Percentiles rank a stretch among this genome's conserved stretches.
Conservation (phyloP, 1,284 basidiomycete genomes). For the Nidula niveotomentosa region DNA sequence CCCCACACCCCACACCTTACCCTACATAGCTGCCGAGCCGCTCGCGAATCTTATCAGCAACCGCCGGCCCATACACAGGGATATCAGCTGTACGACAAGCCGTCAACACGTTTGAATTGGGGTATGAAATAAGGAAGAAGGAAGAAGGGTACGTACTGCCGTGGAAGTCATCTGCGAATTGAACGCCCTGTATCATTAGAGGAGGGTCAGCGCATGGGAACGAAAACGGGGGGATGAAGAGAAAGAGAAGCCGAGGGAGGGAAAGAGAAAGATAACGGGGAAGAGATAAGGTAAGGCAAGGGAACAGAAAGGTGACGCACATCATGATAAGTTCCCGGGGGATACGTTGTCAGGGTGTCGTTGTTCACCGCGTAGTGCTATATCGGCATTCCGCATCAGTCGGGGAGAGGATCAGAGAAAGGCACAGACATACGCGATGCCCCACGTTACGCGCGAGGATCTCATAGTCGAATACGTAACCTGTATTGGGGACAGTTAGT, state of each 20-base stretch:
- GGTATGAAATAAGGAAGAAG: neutral
- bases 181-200: slow-evolving; percentile 22
- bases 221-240: too few species aligned
- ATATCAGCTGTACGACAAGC: slow-evolving; percentile 14
- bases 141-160: slow-evolving; percentile 18
- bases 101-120: neutral
- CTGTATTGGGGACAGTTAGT: slow-evolving; percentile 24
- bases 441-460: slow-evolving; percentile 38
- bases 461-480: slow-evolving; percentile 38
- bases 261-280: too few species aligned
- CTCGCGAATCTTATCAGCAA: slow-evolving; percentile 22
- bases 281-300: too few species aligned
- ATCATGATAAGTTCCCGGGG: slow-evolving; percentile 28
- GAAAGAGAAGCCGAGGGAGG: too few species aligned
- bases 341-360: slow-evolving; percentile 32
- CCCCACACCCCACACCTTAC: too few species aligned
- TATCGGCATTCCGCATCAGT: neutral
- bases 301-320: slow-evolving; percentile 12
- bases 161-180: slow-evolving; percentile 27
- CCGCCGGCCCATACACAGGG: slow-evolving; percentile 28
- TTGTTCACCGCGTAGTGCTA: slow-evolving; percentile 43
- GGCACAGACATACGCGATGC: slow-evolving; percentile 23
- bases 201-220: too few species aligned
- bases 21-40: slow-evolving; percentile 11
- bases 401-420: too few species aligned